Conservation (phyloP, 805 yeast genomes). For the Debaryomyces hansenii region DNA sequence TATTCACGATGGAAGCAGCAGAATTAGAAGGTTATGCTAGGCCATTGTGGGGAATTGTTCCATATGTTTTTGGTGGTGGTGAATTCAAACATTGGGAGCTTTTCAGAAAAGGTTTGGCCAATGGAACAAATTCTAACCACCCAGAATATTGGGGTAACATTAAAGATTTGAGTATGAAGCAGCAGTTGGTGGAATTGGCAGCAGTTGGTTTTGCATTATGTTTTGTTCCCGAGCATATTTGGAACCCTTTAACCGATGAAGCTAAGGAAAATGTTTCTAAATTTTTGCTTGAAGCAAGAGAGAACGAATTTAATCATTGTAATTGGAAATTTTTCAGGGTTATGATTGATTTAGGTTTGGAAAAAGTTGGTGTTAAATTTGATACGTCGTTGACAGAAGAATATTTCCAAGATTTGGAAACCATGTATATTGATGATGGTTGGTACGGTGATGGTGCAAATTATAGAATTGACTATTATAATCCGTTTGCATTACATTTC, state of each 20-base stretch:
- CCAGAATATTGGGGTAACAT: conserved; percentile 26
- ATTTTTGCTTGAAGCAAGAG: conserved; percentile 16
- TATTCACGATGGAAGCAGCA: conserved; percentile 20
- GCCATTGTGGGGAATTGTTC: conserved; percentile 29
- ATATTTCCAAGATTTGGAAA: conserved; percentile 18
- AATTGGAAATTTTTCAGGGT: conserved; percentile 32
- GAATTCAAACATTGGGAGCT: conserved; percentile 19
- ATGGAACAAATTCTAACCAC: conserved; percentile 24
- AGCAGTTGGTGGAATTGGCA: conserved; percentile 28
- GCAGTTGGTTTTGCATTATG: conserved; percentile 24
- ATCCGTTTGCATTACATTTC: conserved; percentile 29
- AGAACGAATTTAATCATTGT: conserved; percentile 12
- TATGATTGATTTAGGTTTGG: conserved; percentile 24
- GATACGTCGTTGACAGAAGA: conserved; percentile 10
- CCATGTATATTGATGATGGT: conserved; percentile 23
- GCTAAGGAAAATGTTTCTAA: conserved; percentile 15
- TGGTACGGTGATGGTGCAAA: conserved; percentile 31
- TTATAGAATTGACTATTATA: conserved; percentile 24
- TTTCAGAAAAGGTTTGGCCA: conserved; percentile 20
- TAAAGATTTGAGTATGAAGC: conserved; percentile 14
- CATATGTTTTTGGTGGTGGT: conserved; percentile 18
- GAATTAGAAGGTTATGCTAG: conserved; percentile 28
- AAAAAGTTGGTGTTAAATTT: conserved; percentile 16
- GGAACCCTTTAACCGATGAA: conserved; percentile 20
- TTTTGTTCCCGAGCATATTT: conserved; percentile 20